Conservation (phyloP, 257 asterid genomes). For the Solanum infundibuliforme region DNA sequence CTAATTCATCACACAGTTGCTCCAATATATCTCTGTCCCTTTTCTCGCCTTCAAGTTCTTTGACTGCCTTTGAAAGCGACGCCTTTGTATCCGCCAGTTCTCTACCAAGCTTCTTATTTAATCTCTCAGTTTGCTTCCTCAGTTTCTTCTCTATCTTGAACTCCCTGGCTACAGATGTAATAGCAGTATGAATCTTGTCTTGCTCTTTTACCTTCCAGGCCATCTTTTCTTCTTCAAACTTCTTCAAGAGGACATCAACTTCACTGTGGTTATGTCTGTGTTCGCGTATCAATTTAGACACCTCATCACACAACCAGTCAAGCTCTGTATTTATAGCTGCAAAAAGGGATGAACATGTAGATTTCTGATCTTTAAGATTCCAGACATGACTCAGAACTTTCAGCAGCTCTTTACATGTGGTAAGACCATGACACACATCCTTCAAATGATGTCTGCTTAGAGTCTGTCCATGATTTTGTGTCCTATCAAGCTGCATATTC, state of each 20-base stretch:
- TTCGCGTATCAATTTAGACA: conserved; percentile 43
- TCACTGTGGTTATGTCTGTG: conserved; percentile 31
- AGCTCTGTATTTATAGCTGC: conserved; percentile 65
- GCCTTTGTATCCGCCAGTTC: conserved; percentile 66
- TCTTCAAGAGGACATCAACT: conserved; percentile 37
- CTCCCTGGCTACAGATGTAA: conserved; percentile 48
- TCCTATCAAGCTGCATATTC: conserved; percentile 42
- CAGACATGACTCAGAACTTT: conserved; percentile 47
- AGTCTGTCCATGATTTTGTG: conserved; percentile 25
- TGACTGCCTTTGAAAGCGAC: conserved; percentile 26
- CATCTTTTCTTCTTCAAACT: conserved; percentile 55
- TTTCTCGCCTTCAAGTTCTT: conserved; percentile 67
- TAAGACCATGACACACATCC: conserved; percentile 57
- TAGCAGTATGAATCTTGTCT: conserved; percentile 46
- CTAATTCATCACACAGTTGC: conserved; percentile 84
- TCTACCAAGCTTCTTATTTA: conserved; percentile 77
- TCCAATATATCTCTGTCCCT: conserved; percentile 62
- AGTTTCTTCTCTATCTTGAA: conserved; percentile 66
- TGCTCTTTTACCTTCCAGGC: conserved; percentile 63
- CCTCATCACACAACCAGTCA: conserved; percentile 40
- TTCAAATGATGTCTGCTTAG: conserved; percentile 27
- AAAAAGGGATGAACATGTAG: conserved; percentile 53
- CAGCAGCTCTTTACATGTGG: conserved; percentile 64
- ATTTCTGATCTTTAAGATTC: conserved; percentile 39
- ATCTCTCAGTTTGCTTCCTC: conserved; percentile 73